Base-by-base conservation (phyloP, 441 rosid genomes). In the Jatropha podagrica region DNA sequence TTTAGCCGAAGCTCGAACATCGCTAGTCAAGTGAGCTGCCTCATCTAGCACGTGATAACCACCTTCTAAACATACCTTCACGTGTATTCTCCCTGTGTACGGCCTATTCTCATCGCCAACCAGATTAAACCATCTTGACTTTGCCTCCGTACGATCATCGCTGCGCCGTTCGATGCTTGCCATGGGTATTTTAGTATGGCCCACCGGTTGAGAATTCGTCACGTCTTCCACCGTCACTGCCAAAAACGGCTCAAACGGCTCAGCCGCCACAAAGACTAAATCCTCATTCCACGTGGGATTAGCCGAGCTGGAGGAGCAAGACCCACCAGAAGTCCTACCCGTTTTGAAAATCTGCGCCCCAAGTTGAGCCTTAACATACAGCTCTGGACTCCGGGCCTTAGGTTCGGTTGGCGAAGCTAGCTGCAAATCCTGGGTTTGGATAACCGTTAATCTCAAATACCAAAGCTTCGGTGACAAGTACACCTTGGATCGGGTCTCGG, bases 361-460 rank as follows among this genome's bases (percentile, higher is more conserved):
- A 68, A 83, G 74, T 23, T 76, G 68, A 23, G 81, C 86, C 74
- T 80, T 85, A 1, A 85, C 83, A 49, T 59, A 77, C 52, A 79
- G 77, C 61, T 87, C 87, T 4, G 82, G 87, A 38, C 65, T 81
- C 65, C 88, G 76, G 75, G 73, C 81, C 78, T 75, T 86, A 13
- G 83, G 81, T 68, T 77, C 73, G n/a, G 78, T 54, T 7, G 58
- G 86, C 84, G 79, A 79, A 83, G 75, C 88, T 72, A 86, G 83
- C 82, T 90, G 96, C 80, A 90, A 80, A 84, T 88, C 92, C 61
- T 88, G 92, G 68, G 92, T 88, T 78, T 84, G 86, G 61, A 90
- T 88, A 55, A 88, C 74, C 64, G 83, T 87, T 54, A 88, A 74
- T 58, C 94, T 72, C 44, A 90, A 71, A 75, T 88, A 88, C 89